These are phyloP conservation scores for Tuber melanosporum DNA, from an alignment of 495 filamentous ascomycete species.

Conservation along the genomic window DNA sequence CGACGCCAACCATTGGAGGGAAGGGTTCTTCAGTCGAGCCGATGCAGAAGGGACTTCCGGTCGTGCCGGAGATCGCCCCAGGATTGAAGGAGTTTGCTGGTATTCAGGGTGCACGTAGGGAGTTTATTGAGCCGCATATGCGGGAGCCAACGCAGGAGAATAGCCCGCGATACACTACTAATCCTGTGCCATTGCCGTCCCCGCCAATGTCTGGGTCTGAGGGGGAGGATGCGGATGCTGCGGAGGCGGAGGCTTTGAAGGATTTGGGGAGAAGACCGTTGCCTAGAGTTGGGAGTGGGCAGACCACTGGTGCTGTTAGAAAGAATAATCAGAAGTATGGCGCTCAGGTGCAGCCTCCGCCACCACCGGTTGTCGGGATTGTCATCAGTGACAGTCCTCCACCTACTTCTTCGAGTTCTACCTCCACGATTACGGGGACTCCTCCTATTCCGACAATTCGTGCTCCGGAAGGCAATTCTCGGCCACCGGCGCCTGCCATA, in stretches of 20 bases:
- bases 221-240: slow-evolving; percentile 38
- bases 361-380: slow-evolving; percentile 39
- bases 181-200: slow-evolving; percentile 37
- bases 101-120: slow-evolving; percentile 14
- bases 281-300: slow-evolving; percentile 26
- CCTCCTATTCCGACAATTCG: slow-evolving; percentile 32
- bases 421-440: slow-evolving; percentile 18
- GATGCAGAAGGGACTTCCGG: slow-evolving; percentile 29
- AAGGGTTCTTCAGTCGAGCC: slow-evolving; percentile 15
- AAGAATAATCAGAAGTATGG: slow-evolving; percentile 37
- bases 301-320: slow-evolving; percentile 14
- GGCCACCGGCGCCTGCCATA: slow-evolving; percentile 40
- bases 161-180: slow-evolving; percentile 39
- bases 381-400: slow-evolving; percentile 44
- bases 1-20: slow-evolving; percentile 20
- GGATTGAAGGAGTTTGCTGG: slow-evolving; percentile 1
- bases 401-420: slow-evolving; percentile 26
- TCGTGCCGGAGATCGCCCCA: slow-evolving; percentile 2
- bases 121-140: slow-evolving; percentile 38
- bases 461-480: slow-evolving; percentile 49
- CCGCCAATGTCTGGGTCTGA: slow-evolving; percentile 40
- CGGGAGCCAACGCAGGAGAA: slow-evolving; percentile 40
- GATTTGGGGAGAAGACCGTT: slow-evolving; percentile 35
- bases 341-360: slow-evolving; percentile 41
- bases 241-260: slow-evolving; percentile 39